Conservation (phyloP, 495 filamentous ascomycete species). For the Cladorrhinum samala region DNA sequence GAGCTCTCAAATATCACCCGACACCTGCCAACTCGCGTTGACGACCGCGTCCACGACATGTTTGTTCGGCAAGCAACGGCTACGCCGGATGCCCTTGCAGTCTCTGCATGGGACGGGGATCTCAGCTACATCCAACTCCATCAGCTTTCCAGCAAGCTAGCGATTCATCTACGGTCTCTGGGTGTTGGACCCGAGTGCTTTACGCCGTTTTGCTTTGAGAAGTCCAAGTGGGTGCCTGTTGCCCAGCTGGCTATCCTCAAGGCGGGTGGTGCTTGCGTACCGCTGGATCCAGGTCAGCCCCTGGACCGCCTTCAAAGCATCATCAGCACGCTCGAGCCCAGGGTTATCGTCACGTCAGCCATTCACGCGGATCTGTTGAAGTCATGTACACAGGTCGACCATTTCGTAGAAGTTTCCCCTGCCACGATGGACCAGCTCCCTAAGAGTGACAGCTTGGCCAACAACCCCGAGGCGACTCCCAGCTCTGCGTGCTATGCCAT, state of each 20-base stretch:
- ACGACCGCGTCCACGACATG: slow-evolving; percentile 31
- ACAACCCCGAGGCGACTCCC: background rate
- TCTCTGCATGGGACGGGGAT: slow-evolving; percentile 32
- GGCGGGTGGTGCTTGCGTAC: slow-evolving; percentile 41
- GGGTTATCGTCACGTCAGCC: background rate
- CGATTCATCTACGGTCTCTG: slow-evolving; percentile 30
- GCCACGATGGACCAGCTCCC: background rate
- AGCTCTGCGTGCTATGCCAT: background rate
- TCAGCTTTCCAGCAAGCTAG: slow-evolving; percentile 26
- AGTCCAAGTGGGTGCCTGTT: slow-evolving; percentile 39
- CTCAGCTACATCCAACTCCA: slow-evolving; percentile 48
- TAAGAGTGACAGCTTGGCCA: background rate
- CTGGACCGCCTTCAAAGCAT: background rate
- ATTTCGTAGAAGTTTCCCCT: background rate
- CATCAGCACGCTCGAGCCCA: background rate
- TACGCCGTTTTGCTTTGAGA: slow-evolving; percentile 49
- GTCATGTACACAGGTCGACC: background rate
- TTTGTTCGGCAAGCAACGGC: slow-evolving; percentile 50
- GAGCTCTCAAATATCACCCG: slow-evolving; percentile 1
- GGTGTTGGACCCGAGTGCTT: slow-evolving; percentile 48
- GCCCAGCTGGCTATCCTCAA: slow-evolving; percentile 40
- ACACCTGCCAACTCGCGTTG: background rate
- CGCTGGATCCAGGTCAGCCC: slow-evolving; percentile 35
- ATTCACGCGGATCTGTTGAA: background rate
- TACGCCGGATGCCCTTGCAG: slow-evolving; percentile 49